Evolutionary conservation across 306 rosid species (phyloP).

Genomic region (Vigna unguiculata): DNA sequence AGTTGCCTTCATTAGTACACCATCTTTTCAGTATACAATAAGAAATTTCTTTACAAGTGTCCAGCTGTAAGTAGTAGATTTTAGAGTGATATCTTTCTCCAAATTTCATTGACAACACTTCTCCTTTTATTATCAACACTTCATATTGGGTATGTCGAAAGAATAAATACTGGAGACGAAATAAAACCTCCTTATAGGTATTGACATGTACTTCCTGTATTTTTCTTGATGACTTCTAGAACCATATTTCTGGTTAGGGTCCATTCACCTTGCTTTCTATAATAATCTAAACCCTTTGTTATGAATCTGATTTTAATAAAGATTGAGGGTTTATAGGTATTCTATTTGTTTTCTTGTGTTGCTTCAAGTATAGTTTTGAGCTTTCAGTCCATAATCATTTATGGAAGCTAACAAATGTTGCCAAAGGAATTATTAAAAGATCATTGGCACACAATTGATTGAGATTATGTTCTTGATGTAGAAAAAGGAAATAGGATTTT

Average conservation of each 20-base stretch:
- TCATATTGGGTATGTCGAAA: neutral
- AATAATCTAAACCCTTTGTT: constrained; percentile 13
- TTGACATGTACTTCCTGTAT: neutral
- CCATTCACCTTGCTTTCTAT: constrained; percentile 15
- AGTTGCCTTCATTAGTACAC: neutral
- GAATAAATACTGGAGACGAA: neutral
- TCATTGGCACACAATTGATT: constrained; percentile 21
- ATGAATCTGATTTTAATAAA: constrained; percentile 24
- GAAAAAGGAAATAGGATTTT: constrained; percentile 26
- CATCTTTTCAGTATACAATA: neutral
- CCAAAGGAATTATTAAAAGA: constrained; percentile 19
- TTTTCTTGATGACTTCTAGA: neutral
- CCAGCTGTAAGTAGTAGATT: constrained; percentile 15
- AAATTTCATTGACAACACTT: constrained; percentile 1
- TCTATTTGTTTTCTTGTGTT: constrained; percentile 29
- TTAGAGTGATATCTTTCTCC: constrained; percentile 21
- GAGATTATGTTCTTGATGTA: constrained; percentile 8
- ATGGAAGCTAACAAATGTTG: constrained; percentile 20
- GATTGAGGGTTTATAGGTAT: constrained; percentile 13
- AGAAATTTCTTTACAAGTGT: neutral
- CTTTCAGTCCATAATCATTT: constrained; percentile 7
- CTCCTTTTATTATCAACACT: constrained; percentile 23
- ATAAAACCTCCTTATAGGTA: constrained; percentile 2
- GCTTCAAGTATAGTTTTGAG: constrained; percentile 26
- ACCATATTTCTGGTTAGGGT: neutral